Percentiles rank a stretch among this genome's conserved stretches.
phyloP scores from a whole-genome alignment of 257 asterid genomes.

The Nicotiana tomentosiformis region DNA sequence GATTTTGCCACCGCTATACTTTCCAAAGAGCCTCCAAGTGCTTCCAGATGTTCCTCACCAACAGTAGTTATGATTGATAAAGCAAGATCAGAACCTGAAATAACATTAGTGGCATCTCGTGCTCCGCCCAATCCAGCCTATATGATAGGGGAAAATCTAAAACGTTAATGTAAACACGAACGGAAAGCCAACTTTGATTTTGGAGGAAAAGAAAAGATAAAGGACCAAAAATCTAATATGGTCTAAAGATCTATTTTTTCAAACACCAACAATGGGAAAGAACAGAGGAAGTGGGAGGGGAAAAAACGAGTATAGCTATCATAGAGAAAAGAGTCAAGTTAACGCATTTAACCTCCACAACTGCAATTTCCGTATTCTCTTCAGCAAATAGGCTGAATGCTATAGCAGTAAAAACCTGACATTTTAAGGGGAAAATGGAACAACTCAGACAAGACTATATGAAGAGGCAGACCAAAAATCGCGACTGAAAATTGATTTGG shows the following conservation, averaged over 20 bases:
- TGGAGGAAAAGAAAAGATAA: neutral
- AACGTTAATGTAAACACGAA: neutral
- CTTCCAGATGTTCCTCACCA: constrained; percentile 90
- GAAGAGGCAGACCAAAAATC: neutral
- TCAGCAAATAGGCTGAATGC: constrained; percentile 85
- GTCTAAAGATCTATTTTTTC: neutral
- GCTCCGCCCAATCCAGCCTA: constrained; percentile 92
- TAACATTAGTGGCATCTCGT: constrained; percentile 93
- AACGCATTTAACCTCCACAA: constrained; percentile 62
- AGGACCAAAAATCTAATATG: neutral
- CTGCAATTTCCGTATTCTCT: constrained; percentile 80
- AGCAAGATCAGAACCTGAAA: constrained; percentile 57
- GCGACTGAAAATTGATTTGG: neutral
- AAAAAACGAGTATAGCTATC: neutral
- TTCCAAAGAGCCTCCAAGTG: constrained; percentile 94
- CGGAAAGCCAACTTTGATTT: neutral
- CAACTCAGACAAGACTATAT: neutral
- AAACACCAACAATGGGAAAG: constrained; percentile 9
- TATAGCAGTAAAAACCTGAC: constrained; percentile 81
- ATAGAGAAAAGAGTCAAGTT: constrained; percentile 7
- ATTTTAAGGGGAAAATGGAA: constrained; percentile 11
- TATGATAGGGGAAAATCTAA: neutral
- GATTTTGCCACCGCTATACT: constrained; percentile 89
- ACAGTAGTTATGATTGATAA: constrained; percentile 77
- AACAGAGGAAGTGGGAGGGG: constrained; percentile 9